Percentiles rank a stretch among this genome's conserved stretches.
Evolutionary conservation across 495 filamentous ascomycete species (phyloP).

Genomic region (Jackrogersella multiformis): DNA sequence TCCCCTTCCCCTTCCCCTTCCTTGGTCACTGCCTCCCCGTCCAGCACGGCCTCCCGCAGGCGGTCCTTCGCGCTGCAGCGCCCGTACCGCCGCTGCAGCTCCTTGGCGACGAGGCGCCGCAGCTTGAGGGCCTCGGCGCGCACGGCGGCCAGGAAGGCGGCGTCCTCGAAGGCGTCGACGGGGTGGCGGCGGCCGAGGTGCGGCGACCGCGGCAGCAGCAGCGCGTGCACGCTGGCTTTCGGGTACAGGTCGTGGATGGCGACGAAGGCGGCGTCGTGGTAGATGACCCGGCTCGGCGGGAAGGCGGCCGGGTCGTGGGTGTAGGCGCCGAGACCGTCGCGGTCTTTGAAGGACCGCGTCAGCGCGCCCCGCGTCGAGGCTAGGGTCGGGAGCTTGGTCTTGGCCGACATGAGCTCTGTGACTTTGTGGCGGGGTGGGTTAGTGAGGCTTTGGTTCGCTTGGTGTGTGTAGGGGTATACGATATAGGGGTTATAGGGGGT

Average conservation of each 20-base stretch:
- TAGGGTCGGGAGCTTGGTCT: constrained; percentile 52
- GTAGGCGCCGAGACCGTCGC: constrained; percentile 76
- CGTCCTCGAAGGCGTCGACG: constrained; percentile 78
- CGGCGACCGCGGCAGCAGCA: constrained; percentile 83
- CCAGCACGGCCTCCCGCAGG: constrained; percentile 64
- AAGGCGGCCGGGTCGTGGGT: constrained; percentile 72
- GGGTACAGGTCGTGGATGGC: constrained; percentile 85
- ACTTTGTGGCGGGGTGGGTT: constrained; percentile 51
- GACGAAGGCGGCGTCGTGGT: constrained; percentile 75
- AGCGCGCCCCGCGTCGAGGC: constrained; percentile 25
- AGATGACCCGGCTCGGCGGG: constrained; percentile 70
- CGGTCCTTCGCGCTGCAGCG: constrained; percentile 68
- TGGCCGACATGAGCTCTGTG: constrained; percentile 73
- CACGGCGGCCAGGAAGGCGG: constrained; percentile 73
- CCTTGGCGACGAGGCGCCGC: constrained; percentile 71
- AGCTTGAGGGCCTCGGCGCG: constrained; percentile 68
- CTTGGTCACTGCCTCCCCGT: constrained; percentile 63
- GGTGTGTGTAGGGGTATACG: not conserved
- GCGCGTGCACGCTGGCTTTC: constrained; percentile 84
- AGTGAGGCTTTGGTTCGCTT: constrained; percentile 2
- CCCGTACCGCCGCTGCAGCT: constrained; percentile 78
- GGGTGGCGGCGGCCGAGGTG: constrained; percentile 73
- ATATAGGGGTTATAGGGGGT: not conserved
- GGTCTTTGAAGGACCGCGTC: constrained; percentile 52
- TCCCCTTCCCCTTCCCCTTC: constrained; percentile 50